Percentiles rank a stretch among this genome's conserved stretches.
Conservation (phyloP, 1,284 basidiomycete genomes). For the Trametes pubescens region DNA sequence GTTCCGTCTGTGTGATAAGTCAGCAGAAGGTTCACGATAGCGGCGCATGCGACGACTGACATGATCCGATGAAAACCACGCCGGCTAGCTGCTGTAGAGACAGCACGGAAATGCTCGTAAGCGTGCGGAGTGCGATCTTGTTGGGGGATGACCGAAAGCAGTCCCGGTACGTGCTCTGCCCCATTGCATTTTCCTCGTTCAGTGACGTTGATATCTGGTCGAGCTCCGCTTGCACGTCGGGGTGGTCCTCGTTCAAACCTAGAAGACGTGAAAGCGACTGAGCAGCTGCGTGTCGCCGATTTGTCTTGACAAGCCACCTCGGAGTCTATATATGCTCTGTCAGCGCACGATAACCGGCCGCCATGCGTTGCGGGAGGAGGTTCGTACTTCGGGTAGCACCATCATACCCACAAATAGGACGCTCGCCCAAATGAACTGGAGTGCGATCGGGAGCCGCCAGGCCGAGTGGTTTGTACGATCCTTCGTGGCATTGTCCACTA, state of each 20-base stretch:
- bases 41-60: background rate
- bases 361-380: constrained; percentile 33
- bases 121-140: constrained; percentile 1
- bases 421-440: constrained; percentile 78
- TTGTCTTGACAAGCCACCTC: constrained; percentile 83
- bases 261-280: constrained; percentile 69
- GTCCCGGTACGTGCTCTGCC: constrained; percentile 1
- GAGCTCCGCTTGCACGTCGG: constrained; percentile 66
- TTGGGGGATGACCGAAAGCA: constrained; percentile 6
- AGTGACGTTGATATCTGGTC: constrained; percentile 76
- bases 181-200: constrained; percentile 60
- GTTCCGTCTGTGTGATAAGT: constrained; percentile 1
- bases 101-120: constrained; percentile 4
- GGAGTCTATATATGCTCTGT: constrained; percentile 62
- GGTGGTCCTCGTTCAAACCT: constrained; percentile 55
- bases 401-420: constrained; percentile 70
- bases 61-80: constrained; percentile 8
- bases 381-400: constrained; percentile 68
- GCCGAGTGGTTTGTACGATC: constrained; percentile 62
- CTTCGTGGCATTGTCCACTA: constrained; percentile 82
- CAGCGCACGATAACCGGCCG: too few relatives aligned
- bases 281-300: constrained; percentile 67
- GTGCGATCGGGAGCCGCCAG: constrained; percentile 81
- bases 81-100: constrained; percentile 7
- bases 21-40: background rate